These are phyloP conservation scores for Dimargaris cristalligena DNA, from an alignment of 192 early-diverging fungal genomes.

Conservation along the genomic window DNA sequence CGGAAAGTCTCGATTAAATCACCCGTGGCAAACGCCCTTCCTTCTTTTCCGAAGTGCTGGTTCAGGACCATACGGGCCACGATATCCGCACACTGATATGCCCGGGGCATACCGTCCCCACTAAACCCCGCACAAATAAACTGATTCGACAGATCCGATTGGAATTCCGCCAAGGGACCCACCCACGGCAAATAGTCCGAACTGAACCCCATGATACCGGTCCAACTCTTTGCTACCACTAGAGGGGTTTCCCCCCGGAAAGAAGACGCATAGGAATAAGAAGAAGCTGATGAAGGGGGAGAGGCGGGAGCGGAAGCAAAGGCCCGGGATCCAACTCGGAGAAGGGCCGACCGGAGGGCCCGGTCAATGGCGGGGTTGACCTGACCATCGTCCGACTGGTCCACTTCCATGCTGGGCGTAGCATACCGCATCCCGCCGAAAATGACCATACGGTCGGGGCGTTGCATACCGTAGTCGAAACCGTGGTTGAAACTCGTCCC, in stretches of 20 bases:
- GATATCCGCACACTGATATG: slow-evolving; percentile 11
- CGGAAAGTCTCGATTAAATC: neutral
- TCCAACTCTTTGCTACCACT: slow-evolving; percentile 24
- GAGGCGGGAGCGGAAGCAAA: neutral
- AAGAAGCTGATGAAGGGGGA: neutral
- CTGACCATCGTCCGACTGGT: slow-evolving; percentile 18
- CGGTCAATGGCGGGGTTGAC: slow-evolving; percentile 13
- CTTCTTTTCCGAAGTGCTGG: neutral
- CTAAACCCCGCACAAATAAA: slow-evolving; percentile 22
- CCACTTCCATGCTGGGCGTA: slow-evolving; percentile 17
- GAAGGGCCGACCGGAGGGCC: slow-evolving; percentile 11
- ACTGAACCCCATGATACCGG: slow-evolving; percentile 33
- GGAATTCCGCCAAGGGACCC: slow-evolving; percentile 13
- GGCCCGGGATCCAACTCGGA: neutral
- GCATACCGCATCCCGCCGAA: slow-evolving; percentile 26
- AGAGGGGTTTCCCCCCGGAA: too few species aligned
- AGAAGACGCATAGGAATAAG: slow-evolving; percentile 4
- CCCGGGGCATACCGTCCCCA: slow-evolving; percentile 35
- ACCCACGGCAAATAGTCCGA: slow-evolving; percentile 23
- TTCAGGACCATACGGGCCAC: slow-evolving; percentile 5
- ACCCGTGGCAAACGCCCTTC: neutral
- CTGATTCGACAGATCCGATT: slow-evolving; percentile 5
- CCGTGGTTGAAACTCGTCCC: slow-evolving; percentile 18
- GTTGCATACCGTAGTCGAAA: slow-evolving; percentile 26
- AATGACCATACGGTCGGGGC: slow-evolving; percentile 26